These are phyloP conservation scores for Cladosporium sp. DNA, from an alignment of 2,329 filamentous ascomycete genomes.

Conservation along the genomic window DNA sequence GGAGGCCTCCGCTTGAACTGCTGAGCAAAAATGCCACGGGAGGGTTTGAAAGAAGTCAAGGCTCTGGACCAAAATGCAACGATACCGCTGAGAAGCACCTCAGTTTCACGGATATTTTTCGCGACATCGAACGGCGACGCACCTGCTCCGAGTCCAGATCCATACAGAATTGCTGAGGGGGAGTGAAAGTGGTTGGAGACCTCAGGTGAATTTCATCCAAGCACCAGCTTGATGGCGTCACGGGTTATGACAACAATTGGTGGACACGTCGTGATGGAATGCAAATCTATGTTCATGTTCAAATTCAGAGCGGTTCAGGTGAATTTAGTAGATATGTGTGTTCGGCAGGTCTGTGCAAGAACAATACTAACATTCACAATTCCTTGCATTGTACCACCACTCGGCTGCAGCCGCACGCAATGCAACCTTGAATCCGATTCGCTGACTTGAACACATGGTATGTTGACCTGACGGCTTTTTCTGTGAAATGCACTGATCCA, in stretches of 20 bases:
- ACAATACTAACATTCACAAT: constrained; percentile 29
- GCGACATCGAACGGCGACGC: constrained; percentile 13
- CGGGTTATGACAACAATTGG: constrained; percentile 22
- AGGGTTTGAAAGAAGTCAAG: too few relatives aligned
- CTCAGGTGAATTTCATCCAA: constrained; percentile 20
- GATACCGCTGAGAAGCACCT: too few relatives aligned
- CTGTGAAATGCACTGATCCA: too few relatives aligned
- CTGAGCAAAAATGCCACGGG: too few relatives aligned
- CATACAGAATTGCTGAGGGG: too few relatives aligned
- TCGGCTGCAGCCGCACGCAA: constrained; percentile 12
- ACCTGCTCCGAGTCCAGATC: too few relatives aligned
- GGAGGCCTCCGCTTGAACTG: constrained; percentile 8
- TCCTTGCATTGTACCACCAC: constrained; percentile 15
- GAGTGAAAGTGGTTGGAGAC: background rate
- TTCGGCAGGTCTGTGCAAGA: constrained; percentile 20
- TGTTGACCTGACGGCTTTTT: too few relatives aligned
- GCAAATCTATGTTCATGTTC: background rate
- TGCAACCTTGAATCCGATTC: background rate
- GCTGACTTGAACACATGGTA: background rate
- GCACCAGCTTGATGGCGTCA: constrained; percentile 24
- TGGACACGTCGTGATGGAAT: constrained; percentile 26
- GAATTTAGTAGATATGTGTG: background rate
- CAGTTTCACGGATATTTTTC: background rate
- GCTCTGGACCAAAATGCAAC: too few relatives aligned
- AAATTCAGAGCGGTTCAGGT: too few relatives aligned